These are phyloP conservation scores for Nannochloropsis granulata DNA, from an alignment of 108 stramenopile species.

Conservation along the genomic window DNA sequence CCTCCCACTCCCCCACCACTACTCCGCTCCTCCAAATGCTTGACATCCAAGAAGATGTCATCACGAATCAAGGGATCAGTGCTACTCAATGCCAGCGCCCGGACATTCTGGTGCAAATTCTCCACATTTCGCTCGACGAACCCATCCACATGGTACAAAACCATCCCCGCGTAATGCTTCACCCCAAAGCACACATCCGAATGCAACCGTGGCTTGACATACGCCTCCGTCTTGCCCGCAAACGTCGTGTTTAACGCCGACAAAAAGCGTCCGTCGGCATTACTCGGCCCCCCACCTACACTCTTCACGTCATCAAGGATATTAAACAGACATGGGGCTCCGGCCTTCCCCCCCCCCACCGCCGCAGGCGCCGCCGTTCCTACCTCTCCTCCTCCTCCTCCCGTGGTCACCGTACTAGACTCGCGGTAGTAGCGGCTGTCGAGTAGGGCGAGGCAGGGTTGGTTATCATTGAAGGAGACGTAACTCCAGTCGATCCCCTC, in stretches of 20 bases:
- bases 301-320: neutral
- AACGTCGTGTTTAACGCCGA: neutral
- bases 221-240: neutral
- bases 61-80: constrained; percentile 3
- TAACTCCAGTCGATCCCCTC: constrained; percentile 93
- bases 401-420: constrained; percentile 6
- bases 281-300: neutral
- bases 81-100: constrained; percentile 28
- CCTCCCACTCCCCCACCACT: constrained; percentile 1
- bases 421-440: constrained; percentile 43
- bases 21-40: neutral
- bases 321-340: neutral
- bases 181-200: constrained; percentile 64
- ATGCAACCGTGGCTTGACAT: neutral
- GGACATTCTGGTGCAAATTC: constrained; percentile 59
- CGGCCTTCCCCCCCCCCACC: constrained; percentile 44
- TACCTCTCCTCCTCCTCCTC: constrained; percentile 31
- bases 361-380: constrained; percentile 42
- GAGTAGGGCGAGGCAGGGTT: constrained; percentile 82
- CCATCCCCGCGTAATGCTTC: constrained; percentile 79
- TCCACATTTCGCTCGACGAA: constrained; percentile 84
- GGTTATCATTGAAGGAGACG: constrained; percentile 95
- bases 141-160: constrained; percentile 60
- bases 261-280: neutral
- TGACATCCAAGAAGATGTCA: neutral